phyloP scores from a whole-genome alignment of 768 basidiomycete species.

The Dentipellis fragilis region DNA sequence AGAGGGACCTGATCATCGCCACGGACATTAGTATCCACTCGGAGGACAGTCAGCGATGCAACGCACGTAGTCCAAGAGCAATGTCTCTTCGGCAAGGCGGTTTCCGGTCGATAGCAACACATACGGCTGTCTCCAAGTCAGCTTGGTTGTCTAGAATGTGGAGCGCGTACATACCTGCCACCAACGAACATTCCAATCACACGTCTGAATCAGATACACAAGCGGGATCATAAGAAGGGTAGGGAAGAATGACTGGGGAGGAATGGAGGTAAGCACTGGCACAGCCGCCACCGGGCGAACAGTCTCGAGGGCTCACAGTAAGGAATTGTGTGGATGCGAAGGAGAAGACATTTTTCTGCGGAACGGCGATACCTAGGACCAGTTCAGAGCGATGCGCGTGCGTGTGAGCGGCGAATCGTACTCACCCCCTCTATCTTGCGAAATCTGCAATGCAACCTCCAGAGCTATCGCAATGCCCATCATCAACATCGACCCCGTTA shows the following conservation, averaged over 20 bases:
- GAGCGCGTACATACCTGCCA: constrained; percentile 41
- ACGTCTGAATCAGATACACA: constrained; percentile 36
- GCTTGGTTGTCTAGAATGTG: not conserved
- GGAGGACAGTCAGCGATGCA: not conserved
- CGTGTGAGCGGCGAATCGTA: not conserved
- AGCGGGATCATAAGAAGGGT: constrained; percentile 40
- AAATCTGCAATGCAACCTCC: constrained; percentile 5
- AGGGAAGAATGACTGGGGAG: constrained; percentile 47
- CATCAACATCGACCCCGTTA: not conserved
- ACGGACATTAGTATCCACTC: not conserved
- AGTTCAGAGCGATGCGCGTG: not conserved
- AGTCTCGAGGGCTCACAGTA: constrained; percentile 26
- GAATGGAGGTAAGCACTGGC: not conserved
- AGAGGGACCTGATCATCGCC: not conserved
- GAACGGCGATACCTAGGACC: constrained; percentile 42
- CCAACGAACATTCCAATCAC: constrained; percentile 45
- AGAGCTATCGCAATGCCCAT: constrained; percentile 1
- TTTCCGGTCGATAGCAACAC: constrained; percentile 43
- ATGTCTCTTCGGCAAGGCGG: constrained; percentile 43
- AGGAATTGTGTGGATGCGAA: constrained; percentile 36
- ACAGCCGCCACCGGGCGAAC: not conserved
- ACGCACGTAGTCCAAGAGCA: constrained; percentile 60
- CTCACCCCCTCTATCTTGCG: constrained; percentile 2
- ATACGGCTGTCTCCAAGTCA: constrained; percentile 44
- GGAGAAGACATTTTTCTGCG: constrained; percentile 36